Evolutionary conservation across 1,284 basidiomycete genomes (phyloP).

Genomic region (Marasmius oreades): DNA sequence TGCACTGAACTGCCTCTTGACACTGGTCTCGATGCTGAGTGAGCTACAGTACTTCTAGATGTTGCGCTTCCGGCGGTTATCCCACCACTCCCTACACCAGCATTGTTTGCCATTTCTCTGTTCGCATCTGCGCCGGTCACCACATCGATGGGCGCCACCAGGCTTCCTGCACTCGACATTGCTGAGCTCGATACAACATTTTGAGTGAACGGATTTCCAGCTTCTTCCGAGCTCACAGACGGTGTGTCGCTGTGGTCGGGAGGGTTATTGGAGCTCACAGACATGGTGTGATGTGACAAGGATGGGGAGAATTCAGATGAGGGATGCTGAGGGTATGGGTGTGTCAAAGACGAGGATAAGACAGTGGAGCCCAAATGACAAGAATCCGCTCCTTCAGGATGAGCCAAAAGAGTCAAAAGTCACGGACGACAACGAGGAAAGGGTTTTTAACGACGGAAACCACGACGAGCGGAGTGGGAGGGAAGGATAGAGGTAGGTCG

Average conservation of each 20-base stretch:
- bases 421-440: not conserved
- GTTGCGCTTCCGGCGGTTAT: not conserved
- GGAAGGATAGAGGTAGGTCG: not conserved
- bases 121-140: not conserved
- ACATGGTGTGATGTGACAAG: not conserved
- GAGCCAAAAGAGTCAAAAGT: not conserved
- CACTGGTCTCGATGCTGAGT: not conserved
- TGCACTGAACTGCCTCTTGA: not conserved
- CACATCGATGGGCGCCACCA: not conserved
- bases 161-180: not conserved
- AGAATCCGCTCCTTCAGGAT: not conserved
- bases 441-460: not conserved
- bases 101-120: not conserved
- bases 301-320: not conserved
- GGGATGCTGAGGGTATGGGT: not conserved
- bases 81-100: not conserved
- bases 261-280: not conserved
- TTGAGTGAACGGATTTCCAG: not conserved
- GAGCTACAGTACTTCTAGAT: not conserved
- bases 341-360: not conserved
- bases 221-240: not conserved
- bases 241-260: not conserved
- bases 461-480: not conserved
- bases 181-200: not conserved
- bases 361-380: not conserved